phyloP scores from a whole-genome alignment of 345 rosid genomes.

The Raphanus sativus region DNA sequence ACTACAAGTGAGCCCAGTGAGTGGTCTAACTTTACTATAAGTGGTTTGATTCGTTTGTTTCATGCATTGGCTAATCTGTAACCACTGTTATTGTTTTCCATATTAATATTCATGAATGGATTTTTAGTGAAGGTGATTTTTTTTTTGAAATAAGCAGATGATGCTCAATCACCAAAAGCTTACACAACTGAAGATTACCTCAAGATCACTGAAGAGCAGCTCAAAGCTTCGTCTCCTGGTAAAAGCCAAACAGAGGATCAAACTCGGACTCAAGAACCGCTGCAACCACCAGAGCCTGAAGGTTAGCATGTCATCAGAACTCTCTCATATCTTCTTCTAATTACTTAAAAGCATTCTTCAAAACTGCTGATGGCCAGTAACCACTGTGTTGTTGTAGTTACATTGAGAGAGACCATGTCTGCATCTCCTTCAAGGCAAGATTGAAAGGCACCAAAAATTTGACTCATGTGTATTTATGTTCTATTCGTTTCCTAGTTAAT shows the following conservation, averaged over 20 bases:
- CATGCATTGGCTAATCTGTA: background rate
- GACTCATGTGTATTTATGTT: constrained; percentile 13
- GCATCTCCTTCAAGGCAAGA: constrained; percentile 49
- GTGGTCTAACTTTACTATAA: constrained; percentile 26
- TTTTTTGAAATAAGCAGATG: constrained; percentile 48
- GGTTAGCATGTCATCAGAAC: constrained; percentile 27
- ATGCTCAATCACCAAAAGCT: constrained; percentile 49
- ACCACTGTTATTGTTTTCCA: background rate
- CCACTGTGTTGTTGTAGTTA: constrained; percentile 31
- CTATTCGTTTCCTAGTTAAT: background rate
- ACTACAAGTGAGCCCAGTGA: constrained; percentile 41
- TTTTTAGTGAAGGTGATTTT: background rate
- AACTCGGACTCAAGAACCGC: constrained; percentile 39
- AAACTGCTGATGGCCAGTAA: background rate
- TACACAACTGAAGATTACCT: constrained; percentile 75
- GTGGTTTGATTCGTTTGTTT: background rate
- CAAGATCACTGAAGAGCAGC: constrained; percentile 83
- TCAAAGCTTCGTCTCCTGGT: constrained; percentile 47
- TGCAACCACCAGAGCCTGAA: constrained; percentile 42
- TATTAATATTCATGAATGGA: background rate
- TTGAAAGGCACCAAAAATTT: constrained; percentile 33
- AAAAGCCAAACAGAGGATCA: constrained; percentile 36
- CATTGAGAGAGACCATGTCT: constrained; percentile 7
- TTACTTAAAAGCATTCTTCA: background rate
- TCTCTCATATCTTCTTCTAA: constrained; percentile 15